A percentile compares a stretch with the other conserved stretches of the same genome.
phyloP scores from a whole-genome alignment of 2,329 filamentous ascomycete genomes.

The Nannizziopsis arthrosporioides region DNA sequence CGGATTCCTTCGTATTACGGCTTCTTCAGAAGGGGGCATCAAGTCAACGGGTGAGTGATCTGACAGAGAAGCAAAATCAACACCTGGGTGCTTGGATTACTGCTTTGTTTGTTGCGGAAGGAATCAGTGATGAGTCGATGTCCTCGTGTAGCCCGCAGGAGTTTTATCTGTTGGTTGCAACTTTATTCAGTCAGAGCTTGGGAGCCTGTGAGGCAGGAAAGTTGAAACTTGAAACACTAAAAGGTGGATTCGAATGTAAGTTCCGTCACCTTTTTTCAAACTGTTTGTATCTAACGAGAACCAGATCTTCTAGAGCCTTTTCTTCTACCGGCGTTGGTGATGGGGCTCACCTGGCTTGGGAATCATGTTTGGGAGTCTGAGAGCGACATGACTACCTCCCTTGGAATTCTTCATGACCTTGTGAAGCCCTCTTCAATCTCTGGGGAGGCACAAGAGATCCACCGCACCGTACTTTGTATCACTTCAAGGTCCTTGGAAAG shows the following conservation, averaged over 20 bases:
- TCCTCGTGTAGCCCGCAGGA: slow-evolving; percentile 53
- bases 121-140: slow-evolving; percentile 53
- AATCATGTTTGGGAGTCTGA: slow-evolving; percentile 43
- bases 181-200: slow-evolving; percentile 50
- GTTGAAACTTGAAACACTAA: slow-evolving; percentile 47
- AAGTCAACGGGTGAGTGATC: slow-evolving; percentile 39
- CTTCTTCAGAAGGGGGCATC: slow-evolving; percentile 38
- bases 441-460: slow-evolving; percentile 49
- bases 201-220: slow-evolving; percentile 45
- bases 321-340: slow-evolving; percentile 49
- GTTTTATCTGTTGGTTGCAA: slow-evolving; percentile 52
- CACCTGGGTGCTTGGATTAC: slow-evolving; percentile 50
- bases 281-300: slow-evolving; percentile 9
- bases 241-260: slow-evolving; percentile 52
- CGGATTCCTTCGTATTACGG: slow-evolving; percentile 45
- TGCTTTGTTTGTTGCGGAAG: slow-evolving; percentile 51
- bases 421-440: slow-evolving; percentile 47
- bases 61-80: slow-evolving; percentile 45
- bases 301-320: slow-evolving; percentile 52
- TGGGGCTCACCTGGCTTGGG: slow-evolving; percentile 48
- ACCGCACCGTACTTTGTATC: slow-evolving; percentile 48
- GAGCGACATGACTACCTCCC: slow-evolving; percentile 40
- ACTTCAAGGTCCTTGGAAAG: slow-evolving; percentile 42
- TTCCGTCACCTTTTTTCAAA: not conserved
- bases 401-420: slow-evolving; percentile 46